phyloP scores from a whole-genome alignment of 2,329 filamentous ascomycete species.

The Phialocephala subalpina region DNA sequence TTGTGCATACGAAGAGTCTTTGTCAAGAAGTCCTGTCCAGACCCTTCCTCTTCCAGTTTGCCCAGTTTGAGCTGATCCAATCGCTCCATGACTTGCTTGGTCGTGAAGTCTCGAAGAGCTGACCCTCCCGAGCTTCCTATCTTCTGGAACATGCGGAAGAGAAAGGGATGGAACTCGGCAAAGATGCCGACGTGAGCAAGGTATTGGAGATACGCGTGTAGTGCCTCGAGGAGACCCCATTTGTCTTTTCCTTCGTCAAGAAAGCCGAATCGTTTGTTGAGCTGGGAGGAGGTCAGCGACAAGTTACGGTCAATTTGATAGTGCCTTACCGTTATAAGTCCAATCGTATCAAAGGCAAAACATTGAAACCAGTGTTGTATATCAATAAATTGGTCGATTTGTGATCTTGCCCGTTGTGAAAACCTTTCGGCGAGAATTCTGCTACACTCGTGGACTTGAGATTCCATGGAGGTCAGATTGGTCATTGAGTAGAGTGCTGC shows the following conservation, averaged over 20 bases:
- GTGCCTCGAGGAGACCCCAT: constrained; percentile 1
- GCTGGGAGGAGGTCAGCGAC: neutral
- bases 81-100: neutral
- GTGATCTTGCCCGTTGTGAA: neutral
- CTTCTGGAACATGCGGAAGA: neutral
- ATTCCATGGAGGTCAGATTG: neutral
- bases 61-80: neutral
- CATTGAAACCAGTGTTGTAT: neutral
- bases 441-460: neutral
- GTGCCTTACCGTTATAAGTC: neutral
- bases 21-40: neutral
- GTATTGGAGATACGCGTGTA: neutral
- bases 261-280: neutral
- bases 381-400: neutral
- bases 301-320: neutral
- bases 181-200: neutral
- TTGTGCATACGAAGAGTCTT: neutral
- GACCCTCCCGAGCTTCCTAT: neutral
- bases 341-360: constrained; percentile 1
- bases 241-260: neutral
- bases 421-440: neutral
- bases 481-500: neutral
- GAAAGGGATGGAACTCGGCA: neutral
- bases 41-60: neutral
- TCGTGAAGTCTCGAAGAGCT: neutral